Evolutionary conservation across 164 flowering plant species (phyloP).

Genomic region (Chimonanthus praecox): DNA sequence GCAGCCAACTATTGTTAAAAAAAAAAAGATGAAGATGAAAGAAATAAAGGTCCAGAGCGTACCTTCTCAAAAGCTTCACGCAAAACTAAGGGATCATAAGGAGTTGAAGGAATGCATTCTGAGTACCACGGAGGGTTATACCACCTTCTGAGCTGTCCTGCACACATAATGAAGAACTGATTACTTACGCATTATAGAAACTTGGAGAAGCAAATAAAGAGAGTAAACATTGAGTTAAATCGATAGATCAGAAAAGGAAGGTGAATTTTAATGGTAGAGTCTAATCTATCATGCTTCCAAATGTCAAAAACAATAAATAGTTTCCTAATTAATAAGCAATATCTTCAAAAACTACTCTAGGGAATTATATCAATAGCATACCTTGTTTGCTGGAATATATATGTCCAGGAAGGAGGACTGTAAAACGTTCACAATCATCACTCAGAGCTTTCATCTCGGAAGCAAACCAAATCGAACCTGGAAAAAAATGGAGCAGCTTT

Average conservation of each 20-base stretch:
- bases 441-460: slow-evolving; percentile 98
- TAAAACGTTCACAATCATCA: slow-evolving; percentile 94
- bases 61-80: slow-evolving; percentile 87
- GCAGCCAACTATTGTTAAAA: background rate
- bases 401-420: slow-evolving; percentile 83
- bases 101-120: slow-evolving; percentile 63
- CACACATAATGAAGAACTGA: slow-evolving; percentile 9
- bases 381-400: slow-evolving; percentile 91
- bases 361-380: slow-evolving; percentile 18
- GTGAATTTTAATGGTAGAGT: background rate
- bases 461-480: slow-evolving; percentile 97
- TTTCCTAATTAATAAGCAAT: background rate
- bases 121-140: slow-evolving; percentile 86
- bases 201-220: background rate
- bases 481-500: slow-evolving; percentile 8
- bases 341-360: background rate
- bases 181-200: background rate
- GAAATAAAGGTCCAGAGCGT: slow-evolving; percentile 16
- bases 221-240: background rate
- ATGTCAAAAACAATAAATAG: background rate
- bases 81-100: slow-evolving; percentile 68
- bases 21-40: background rate
- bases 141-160: slow-evolving; percentile 88
- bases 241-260: background rate
- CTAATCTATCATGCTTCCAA: background rate